Evolutionary conservation across 192 early-diverging fungal species (phyloP).

Genomic region (Lunasporangiospora selenospora): DNA sequence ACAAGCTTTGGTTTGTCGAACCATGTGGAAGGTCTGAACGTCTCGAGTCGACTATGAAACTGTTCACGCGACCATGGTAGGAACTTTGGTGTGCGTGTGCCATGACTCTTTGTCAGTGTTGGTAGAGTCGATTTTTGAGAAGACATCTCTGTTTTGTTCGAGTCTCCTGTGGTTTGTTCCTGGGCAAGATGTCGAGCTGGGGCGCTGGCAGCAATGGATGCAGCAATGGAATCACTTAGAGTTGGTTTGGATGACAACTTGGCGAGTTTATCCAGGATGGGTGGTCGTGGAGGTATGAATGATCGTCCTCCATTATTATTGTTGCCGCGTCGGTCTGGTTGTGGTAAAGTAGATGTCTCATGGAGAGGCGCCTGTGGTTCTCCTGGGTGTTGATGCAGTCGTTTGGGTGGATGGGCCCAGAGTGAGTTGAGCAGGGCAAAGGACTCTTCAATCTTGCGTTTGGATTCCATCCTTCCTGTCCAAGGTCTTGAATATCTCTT

Average conservation of each 20-base stretch:
- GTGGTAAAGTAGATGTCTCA: background rate
- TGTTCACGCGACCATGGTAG: constrained; percentile 44
- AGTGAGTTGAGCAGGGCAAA: constrained; percentile 40
- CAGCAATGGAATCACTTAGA: background rate
- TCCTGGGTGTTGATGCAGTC: background rate
- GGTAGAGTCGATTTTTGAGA: no score
- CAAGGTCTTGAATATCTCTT: no score
- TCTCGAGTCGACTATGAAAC: constrained; percentile 36
- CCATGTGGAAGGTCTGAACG: constrained; percentile 44
- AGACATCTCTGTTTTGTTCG: no score
- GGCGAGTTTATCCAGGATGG: constrained; percentile 7
- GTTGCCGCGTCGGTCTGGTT: no score
- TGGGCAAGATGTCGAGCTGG: background rate
- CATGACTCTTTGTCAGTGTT: no score
- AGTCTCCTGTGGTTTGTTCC: background rate
- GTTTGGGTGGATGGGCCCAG: constrained; percentile 30
- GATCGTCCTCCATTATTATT: no score
- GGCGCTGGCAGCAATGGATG: background rate
- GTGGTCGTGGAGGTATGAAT: constrained; percentile 27
- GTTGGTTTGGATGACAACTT: constrained; percentile 1
- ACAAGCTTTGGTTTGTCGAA: constrained; percentile 44
- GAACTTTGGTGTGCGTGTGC: constrained; percentile 4
- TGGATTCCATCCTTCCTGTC: constrained; percentile 34
- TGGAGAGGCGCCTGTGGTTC: background rate
- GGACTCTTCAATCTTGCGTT: constrained; percentile 43